A percentile compares a stretch with the other conserved stretches of the same genome.
These are phyloP conservation scores for Entomortierella chlamydospora DNA, from an alignment of 192 early-diverging fungal species.

Conservation along the genomic window DNA sequence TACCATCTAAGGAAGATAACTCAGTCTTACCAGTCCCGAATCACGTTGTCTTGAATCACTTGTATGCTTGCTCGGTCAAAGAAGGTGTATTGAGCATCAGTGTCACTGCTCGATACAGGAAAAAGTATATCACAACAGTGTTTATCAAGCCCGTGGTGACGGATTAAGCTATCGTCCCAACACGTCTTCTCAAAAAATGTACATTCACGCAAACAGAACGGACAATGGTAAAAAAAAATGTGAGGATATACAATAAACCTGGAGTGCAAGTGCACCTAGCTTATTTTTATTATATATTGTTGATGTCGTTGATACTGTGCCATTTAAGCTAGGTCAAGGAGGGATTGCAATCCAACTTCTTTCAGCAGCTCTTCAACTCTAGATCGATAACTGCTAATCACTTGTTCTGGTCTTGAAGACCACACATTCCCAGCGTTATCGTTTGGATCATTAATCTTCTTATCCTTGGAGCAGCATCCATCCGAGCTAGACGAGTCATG, in stretches of 20 bases:
- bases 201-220: not conserved
- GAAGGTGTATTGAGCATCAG: conserved; percentile 96
- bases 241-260: not conserved
- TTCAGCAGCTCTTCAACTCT: conserved; percentile 23
- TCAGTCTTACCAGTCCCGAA: conserved; percentile 87
- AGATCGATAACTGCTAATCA: conserved; percentile 18
- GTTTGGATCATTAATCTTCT: no score
- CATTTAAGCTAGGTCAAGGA: conserved; percentile 9
- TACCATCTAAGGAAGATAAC: conserved; percentile 82
- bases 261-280: no score
- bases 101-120: conserved; percentile 90
- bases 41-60: conserved; percentile 93
- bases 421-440: not conserved
- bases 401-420: conserved; percentile 31
- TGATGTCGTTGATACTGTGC: no score
- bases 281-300: no score
- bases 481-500: not conserved
- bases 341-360: conserved; percentile 13
- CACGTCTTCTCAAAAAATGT: not conserved
- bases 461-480: not conserved
- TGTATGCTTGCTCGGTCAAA: conserved; percentile 95
- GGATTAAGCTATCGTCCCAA: not conserved
- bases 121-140: conserved; percentile 72
- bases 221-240: not conserved
- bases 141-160: conserved; percentile 52